phyloP scores from a whole-genome alignment of 2,329 filamentous ascomycete genomes.

The Phyllosticta citriasiana region DNA sequence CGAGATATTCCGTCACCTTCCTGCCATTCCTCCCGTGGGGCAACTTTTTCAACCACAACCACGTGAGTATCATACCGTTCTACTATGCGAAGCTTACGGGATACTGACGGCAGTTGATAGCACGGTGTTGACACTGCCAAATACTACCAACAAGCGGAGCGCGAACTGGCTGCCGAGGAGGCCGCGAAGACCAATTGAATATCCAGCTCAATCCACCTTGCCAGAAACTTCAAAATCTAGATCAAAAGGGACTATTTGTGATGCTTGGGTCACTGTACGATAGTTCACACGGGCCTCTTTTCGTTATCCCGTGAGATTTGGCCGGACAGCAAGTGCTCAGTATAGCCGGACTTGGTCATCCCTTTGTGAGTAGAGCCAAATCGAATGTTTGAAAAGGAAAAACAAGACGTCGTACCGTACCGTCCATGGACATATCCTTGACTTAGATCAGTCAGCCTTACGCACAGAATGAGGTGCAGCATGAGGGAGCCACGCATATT shows the following conservation, averaged over 20 bases:
- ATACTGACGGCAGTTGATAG: slow-evolving; percentile 33
- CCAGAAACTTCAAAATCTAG: neutral
- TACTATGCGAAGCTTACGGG: neutral
- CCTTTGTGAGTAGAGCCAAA: neutral
- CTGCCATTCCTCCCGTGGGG: slow-evolving; percentile 86
- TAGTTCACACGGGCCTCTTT: neutral
- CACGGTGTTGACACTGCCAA: slow-evolving; percentile 97
- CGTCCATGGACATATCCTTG: too few relatives aligned
- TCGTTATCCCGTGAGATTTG: neutral
- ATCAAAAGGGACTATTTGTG: neutral
- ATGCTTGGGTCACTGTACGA: neutral
- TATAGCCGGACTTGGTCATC: too few relatives aligned
- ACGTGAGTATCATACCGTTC: slow-evolving; percentile 34
- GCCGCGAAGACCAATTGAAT: neutral
- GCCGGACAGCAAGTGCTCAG: neutral
- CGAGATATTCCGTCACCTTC: slow-evolving; percentile 78
- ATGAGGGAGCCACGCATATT: too few relatives aligned
- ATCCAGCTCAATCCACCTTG: neutral
- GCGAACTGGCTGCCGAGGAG: slow-evolving; percentile 75
- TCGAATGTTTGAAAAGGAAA: neutral
- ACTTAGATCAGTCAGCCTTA: too few relatives aligned
- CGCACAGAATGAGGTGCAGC: too few relatives aligned
- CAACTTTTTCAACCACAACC: slow-evolving; percentile 94
- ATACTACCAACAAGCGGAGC: slow-evolving; percentile 93
- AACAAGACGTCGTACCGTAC: too few relatives aligned